Conservation (phyloP, 805 yeast genomes). For the Vanderwaltozyma verrucispora region DNA sequence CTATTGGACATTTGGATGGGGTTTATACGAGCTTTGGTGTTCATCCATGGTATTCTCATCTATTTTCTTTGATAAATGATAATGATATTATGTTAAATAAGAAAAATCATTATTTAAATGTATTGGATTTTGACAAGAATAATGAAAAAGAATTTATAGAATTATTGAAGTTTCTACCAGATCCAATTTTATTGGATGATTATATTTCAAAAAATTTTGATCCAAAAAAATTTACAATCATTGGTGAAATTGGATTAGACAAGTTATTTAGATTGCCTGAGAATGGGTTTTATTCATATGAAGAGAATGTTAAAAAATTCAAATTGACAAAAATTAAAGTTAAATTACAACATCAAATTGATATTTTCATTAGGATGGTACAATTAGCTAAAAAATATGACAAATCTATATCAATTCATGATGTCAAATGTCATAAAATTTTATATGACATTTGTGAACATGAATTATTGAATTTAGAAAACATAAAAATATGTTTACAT, state of each 20-base stretch:
- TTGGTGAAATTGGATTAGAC: constrained; percentile 93
- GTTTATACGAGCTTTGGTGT: constrained; percentile 49
- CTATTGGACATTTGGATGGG: constrained; percentile 10
- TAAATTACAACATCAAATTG: constrained; percentile 52
- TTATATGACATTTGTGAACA: constrained; percentile 33
- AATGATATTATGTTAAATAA: too few relatives aligned
- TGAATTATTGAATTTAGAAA: constrained; percentile 16
- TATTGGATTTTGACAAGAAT: constrained; percentile 34
- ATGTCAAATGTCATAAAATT: constrained; percentile 69
- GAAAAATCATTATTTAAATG: constrained; percentile 56
- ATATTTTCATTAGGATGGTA: constrained; percentile 41
- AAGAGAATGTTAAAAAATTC: constrained; percentile 22
- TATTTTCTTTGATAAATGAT: constrained; percentile 32
- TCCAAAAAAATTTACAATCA: constrained; percentile 27
- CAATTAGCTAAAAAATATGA: constrained; percentile 39
- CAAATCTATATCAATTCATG: constrained; percentile 65
- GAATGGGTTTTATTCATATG: constrained; percentile 39
- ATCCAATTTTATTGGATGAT: constrained; percentile 39
- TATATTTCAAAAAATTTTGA: constrained; percentile 22
- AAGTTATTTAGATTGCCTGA: constrained; percentile 59
- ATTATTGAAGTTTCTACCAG: constrained; percentile 45
- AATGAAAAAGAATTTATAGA: constrained; percentile 20
- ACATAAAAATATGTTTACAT: constrained; percentile 50
- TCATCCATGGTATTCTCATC: constrained; percentile 88
- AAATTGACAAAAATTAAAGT: constrained; percentile 42